Percentiles rank a stretch among this genome's conserved stretches.
Conservation (phyloP, 2,329 filamentous ascomycete genomes). For the Colletotrichum coccodes region DNA sequence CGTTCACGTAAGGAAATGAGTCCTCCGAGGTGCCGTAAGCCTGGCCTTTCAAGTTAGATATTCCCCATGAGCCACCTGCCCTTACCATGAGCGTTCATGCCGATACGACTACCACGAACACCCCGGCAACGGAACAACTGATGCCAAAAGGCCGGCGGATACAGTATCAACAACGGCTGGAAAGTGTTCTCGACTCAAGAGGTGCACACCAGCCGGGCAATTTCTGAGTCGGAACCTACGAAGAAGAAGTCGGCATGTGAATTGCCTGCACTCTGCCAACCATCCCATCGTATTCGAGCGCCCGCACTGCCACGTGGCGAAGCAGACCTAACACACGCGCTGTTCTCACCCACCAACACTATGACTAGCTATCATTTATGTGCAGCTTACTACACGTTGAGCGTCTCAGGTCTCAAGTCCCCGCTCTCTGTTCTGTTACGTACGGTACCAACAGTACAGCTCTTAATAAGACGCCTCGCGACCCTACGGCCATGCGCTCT, state of each 20-base stretch:
- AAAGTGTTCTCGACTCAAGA: not conserved
- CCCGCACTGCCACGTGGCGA: slow-evolving; percentile 9
- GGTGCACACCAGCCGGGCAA: not conserved
- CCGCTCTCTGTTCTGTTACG: not conserved
- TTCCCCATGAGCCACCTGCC: not conserved
- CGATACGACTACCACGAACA: not conserved
- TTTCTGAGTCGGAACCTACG: not conserved
- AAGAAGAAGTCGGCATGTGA: not conserved
- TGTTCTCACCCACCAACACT: not conserved
- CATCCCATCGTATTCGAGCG: slow-evolving; percentile 9
- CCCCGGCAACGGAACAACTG: not conserved
- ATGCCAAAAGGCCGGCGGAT: too few relatives aligned
- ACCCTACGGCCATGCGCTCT: not conserved
- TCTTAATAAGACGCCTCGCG: not conserved
- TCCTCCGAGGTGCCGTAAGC: too few relatives aligned
- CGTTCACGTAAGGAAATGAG: not conserved
- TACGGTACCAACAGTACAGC: not conserved
- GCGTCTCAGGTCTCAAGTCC: not conserved
- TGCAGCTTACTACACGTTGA: not conserved
- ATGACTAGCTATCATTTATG: not conserved
- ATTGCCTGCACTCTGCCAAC: not conserved
- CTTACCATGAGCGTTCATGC: not conserved
- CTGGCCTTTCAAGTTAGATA: not conserved
- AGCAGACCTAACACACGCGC: not conserved
- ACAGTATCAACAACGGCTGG: too few relatives aligned